Base-by-base conservation (phyloP, 2,329 filamentous ascomycete genomes). In the Curvularia eragrostidis region DNA sequence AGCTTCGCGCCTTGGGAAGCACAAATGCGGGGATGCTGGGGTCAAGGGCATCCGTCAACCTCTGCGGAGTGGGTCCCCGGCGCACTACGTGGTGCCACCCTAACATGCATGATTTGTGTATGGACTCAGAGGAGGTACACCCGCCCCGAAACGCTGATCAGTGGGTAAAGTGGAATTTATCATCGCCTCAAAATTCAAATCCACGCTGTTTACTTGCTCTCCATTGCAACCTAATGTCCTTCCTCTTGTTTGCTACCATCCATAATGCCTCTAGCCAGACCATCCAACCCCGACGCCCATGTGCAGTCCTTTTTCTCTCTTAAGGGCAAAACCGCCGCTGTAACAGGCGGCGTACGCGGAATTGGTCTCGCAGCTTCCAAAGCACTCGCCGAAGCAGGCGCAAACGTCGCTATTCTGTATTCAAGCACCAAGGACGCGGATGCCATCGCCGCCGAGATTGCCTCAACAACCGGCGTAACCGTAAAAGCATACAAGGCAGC, bases 301-400 rank as follows among this genome's bases (percentile, higher is more conserved):
- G 60, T 64, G 24, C 52, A 42, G 1, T 44, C 56, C 5, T 51
- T 60, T 34, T 66, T 66, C 54, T 63, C 57, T 13, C 56, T 65
- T 13, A 54, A 72, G 52, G 75, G 69, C 54, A 77, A 77, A 61
- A 73, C 75, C 8, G 73, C 77, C 28, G 67, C 77, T 39, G 67
- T 79, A 32, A 79, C 77, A 19, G 77, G 77, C 41, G 77, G 76
- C 19, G 74, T 72, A 8, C 76, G 86, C 63, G 86, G 86, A 59
- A 84, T 89, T 62, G 87, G 86, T 0, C 56, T 63, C n/a, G 47
- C 56, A 2, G 67, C 65, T 5, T 64, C 62, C 12, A 58, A 62
- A 46, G 67, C 59, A 12, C 65, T 73, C 47, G 71, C 70, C 1
- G 71, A 74, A 61, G 76, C 75, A 3, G 76, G 76, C 10, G 77